Percentiles rank a stretch among this genome's conserved stretches.
Conservation (phyloP, 208 protist species). For the Naegleria fowleri region DNA sequence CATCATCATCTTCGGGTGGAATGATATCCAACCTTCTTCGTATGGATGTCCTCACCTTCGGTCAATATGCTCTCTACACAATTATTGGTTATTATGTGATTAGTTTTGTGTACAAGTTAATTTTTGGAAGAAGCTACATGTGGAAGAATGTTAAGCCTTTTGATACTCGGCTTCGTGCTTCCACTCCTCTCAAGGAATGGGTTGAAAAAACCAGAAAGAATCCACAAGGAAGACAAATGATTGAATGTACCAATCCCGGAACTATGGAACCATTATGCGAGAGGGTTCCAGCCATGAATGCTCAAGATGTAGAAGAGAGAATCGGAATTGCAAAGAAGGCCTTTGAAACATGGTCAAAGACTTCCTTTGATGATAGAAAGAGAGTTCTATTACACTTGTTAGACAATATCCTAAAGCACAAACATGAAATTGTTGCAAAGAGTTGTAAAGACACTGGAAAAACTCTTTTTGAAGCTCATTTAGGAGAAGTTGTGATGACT, state of each 20-base stretch:
- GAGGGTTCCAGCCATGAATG: neutral
- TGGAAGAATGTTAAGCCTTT: neutral
- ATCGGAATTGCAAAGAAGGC: neutral
- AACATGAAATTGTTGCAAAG: neutral
- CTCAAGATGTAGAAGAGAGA: neutral
- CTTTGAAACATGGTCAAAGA: neutral
- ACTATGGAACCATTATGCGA: conserved; percentile 7
- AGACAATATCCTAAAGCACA: neutral
- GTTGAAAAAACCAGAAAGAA: neutral
- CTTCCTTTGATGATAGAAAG: neutral
- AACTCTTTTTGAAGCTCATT: conserved; percentile 61
- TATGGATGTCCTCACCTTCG: neutral
- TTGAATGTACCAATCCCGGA: neutral
- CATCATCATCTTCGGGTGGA: neutral
- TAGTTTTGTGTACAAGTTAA: conserved; percentile 5
- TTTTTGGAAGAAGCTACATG: neutral
- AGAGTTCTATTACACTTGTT: neutral
- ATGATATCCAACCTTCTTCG: neutral
- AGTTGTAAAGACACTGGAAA: conserved; percentile 15
- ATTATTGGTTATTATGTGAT: neutral
- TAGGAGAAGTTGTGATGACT: conserved; percentile 78
- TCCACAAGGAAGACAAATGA: conserved; percentile 12
- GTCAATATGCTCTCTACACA: neutral
- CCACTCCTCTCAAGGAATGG: neutral
- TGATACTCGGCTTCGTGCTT: neutral